A percentile compares a stretch with the other conserved stretches of the same genome.
Conservation (phyloP, 2,329 filamentous ascomycete species). For the Myriosclerotinia duriaeana region DNA sequence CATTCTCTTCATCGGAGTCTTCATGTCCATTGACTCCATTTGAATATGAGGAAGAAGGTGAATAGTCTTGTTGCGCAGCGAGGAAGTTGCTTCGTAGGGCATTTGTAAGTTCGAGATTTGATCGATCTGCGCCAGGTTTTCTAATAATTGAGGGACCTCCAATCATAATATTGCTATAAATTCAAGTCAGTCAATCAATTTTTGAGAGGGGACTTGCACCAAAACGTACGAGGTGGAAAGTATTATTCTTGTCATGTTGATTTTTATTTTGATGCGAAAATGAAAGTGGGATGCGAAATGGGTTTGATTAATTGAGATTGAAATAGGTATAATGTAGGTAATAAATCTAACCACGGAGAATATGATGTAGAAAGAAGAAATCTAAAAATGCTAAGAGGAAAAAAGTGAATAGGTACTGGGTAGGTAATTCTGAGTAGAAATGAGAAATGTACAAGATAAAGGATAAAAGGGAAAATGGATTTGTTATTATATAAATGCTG, state of each 20-base stretch:
- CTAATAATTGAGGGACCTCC: slow-evolving; percentile 81
- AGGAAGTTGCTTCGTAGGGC: slow-evolving; percentile 82
- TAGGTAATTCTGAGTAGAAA: no score
- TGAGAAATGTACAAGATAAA: slow-evolving; percentile 7
- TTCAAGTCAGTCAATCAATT: slow-evolving; percentile 25
- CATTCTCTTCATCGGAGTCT: slow-evolving; percentile 37
- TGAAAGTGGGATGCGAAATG: slow-evolving; percentile 18
- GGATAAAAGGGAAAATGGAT: slow-evolving; percentile 12
- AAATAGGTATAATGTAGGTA: neutral
- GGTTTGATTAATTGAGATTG: neutral
- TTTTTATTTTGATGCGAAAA: neutral
- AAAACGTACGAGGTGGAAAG: slow-evolving; percentile 77
- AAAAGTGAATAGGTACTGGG: neutral
- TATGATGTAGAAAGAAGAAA: neutral
- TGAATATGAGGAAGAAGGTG: slow-evolving; percentile 42
- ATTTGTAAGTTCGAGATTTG: slow-evolving; percentile 89
- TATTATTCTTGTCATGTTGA: slow-evolving; percentile 71
- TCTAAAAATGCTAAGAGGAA: neutral
- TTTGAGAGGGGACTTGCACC: slow-evolving; percentile 21
- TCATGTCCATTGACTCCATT: slow-evolving; percentile 40
- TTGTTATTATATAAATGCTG: slow-evolving; percentile 14
- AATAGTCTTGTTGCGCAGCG: slow-evolving; percentile 66
- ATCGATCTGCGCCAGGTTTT: slow-evolving; percentile 73
- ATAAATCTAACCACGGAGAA: neutral
- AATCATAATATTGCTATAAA: slow-evolving; percentile 56